These are phyloP conservation scores for Trichoderma koningii DNA, from an alignment of 2,329 filamentous ascomycete genomes.

Conservation along the genomic window DNA sequence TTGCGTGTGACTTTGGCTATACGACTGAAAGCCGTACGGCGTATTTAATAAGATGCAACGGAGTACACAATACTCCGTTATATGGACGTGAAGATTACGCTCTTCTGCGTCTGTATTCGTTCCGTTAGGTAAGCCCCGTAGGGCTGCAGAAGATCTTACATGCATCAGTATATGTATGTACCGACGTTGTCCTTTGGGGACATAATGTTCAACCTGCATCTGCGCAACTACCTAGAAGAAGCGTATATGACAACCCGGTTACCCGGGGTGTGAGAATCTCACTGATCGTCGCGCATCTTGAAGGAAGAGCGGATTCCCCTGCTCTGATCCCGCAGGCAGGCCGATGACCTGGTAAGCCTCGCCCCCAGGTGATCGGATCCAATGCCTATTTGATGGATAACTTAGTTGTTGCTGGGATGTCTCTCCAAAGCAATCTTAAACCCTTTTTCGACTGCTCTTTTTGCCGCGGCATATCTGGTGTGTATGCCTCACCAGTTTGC, in stretches of 20 bases:
- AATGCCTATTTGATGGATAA: background rate
- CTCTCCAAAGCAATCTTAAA: too few relatives aligned
- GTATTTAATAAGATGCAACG: background rate
- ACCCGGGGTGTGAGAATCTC: background rate
- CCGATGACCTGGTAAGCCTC: constrained; percentile 4
- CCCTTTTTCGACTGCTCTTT: too few relatives aligned
- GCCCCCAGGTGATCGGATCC: background rate
- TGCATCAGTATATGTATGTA: background rate
- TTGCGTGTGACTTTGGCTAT: too few relatives aligned
- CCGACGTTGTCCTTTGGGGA: background rate
- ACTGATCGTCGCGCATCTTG: constrained; percentile 4
- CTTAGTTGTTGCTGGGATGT: background rate
- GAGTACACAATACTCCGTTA: background rate
- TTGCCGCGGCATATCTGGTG: background rate
- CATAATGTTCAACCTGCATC: too few relatives aligned
- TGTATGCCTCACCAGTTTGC: background rate
- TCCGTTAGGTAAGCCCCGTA: background rate
- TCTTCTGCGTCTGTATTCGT: background rate
- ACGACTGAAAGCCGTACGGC: too few relatives aligned
- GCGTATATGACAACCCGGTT: background rate
- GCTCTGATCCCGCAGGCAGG: background rate
- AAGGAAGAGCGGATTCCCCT: background rate
- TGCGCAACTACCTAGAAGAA: background rate
- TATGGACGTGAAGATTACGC: background rate
- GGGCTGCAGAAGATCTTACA: constrained; percentile 1